phyloP scores from a whole-genome alignment of 2,329 filamentous ascomycete genomes.

The Torrubiellomyces zombiae region DNA sequence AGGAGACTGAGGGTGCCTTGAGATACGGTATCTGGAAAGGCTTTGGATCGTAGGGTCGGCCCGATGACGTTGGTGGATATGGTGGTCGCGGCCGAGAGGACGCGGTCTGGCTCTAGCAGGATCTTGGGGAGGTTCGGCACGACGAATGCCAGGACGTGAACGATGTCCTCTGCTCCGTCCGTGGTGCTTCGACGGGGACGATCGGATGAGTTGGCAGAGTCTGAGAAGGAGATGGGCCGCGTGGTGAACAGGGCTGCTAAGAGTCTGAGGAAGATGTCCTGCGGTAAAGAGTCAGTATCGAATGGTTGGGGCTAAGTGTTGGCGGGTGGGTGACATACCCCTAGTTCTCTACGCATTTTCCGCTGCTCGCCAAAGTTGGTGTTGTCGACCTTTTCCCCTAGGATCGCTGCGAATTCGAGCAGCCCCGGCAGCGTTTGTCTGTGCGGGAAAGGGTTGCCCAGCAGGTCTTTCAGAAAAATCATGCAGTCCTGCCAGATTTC shows the following conservation, averaged over 20 bases:
- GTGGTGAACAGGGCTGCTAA: constrained; percentile 91
- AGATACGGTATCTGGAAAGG: constrained; percentile 74
- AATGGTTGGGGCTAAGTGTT: too few species aligned
- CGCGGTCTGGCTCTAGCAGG: constrained; percentile 70
- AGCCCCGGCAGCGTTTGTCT: constrained; percentile 75
- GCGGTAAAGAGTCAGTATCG: constrained; percentile 10
- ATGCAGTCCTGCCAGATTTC: constrained; percentile 96
- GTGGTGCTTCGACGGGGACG: constrained; percentile 17
- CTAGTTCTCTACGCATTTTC: constrained; percentile 79
- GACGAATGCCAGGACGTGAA: constrained; percentile 62
- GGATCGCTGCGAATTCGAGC: constrained; percentile 72
- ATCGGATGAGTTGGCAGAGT: constrained; percentile 24
- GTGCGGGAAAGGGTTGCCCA: constrained; percentile 89
- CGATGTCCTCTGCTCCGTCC: constrained; percentile 51
- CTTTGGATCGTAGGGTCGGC: constrained; percentile 66
- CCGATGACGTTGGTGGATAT: constrained; percentile 74
- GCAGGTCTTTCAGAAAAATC: constrained; percentile 72
- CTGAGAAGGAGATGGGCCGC: constrained; percentile 56
- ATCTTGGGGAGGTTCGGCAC: constrained; percentile 70
- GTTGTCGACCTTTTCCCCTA: constrained; percentile 93
- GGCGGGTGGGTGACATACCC: constrained; percentile 43
- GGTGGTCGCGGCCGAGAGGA: constrained; percentile 57
- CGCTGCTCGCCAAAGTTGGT: constrained; percentile 92
- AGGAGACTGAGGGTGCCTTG: constrained; percentile 55
- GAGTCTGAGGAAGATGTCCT: constrained; percentile 80